Evolutionary conservation across 208 protist species (phyloP).

Genomic region (Trichomonas vaginalis): DNA sequence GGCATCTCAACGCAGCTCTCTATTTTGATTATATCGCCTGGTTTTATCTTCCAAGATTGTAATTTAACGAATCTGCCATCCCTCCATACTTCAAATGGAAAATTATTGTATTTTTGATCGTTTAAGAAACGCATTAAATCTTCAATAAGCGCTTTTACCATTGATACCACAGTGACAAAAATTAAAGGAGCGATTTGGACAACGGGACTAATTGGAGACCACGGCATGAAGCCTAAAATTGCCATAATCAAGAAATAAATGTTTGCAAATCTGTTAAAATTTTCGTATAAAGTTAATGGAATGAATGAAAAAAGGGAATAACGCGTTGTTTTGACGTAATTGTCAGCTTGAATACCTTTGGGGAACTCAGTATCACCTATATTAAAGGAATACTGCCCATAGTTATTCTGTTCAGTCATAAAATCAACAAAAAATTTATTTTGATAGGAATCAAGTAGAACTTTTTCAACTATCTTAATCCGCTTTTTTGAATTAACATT

Average conservation of each 20-base stretch:
- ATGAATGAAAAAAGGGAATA: constrained; percentile 23
- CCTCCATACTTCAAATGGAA: not conserved
- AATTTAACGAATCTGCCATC: not conserved
- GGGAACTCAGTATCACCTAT: not conserved
- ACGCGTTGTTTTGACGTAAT: constrained; percentile 13
- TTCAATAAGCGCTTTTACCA: constrained; percentile 17
- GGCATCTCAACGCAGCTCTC: not conserved
- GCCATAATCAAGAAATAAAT: constrained; percentile 26
- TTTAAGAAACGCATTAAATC: not conserved
- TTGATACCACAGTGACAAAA: constrained; percentile 23
- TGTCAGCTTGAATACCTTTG: not conserved
- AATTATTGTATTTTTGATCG: not conserved
- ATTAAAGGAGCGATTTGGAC: constrained; percentile 18
- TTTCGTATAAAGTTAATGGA: constrained; percentile 23
- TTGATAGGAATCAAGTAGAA: too few relatives aligned
- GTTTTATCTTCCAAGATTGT: not conserved
- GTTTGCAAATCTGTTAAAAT: constrained; percentile 21
- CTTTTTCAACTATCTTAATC: too few relatives aligned
- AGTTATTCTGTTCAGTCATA: too few relatives aligned
- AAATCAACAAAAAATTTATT: too few relatives aligned
- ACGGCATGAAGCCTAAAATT: not conserved
- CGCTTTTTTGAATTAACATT: too few relatives aligned
- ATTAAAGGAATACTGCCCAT: too few relatives aligned
- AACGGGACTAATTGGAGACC: not conserved
- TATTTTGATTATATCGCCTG: constrained; percentile 22